A percentile compares a stretch with the other conserved stretches of the same genome.
These are phyloP conservation scores for Rhizopus microsporus DNA, from an alignment of 371 early-diverging fungal genomes.

Conservation along the genomic window DNA sequence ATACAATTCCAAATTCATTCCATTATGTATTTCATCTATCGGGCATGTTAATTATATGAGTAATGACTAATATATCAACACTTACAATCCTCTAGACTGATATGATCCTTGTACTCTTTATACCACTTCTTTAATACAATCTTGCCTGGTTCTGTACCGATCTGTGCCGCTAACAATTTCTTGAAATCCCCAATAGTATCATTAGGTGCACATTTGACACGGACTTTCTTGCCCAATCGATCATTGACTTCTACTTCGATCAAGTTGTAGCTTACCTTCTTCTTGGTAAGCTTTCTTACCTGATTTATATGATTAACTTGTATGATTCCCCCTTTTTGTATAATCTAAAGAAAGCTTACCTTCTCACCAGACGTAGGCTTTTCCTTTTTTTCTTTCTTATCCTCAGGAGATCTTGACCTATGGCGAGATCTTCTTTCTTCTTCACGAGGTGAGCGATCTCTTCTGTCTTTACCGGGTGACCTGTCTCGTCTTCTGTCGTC, in stretches of 20 bases:
- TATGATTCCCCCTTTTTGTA: neutral
- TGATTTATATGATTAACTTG: neutral
- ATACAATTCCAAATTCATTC: constrained; percentile 90
- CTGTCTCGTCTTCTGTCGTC: constrained; percentile 3
- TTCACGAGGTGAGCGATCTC: constrained; percentile 17
- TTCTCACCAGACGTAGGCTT: constrained; percentile 1
- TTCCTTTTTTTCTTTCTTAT: constrained; percentile 12
- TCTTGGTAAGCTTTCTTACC: constrained; percentile 22
- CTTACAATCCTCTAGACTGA: constrained; percentile 88
- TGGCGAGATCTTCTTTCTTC: constrained; percentile 15
- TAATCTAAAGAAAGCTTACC: constrained; percentile 1
- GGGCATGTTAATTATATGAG: neutral
- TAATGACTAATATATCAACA: constrained; percentile 9
- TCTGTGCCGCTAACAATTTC: constrained; percentile 89
- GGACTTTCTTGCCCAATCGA: constrained; percentile 91
- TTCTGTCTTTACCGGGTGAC: constrained; percentile 4
- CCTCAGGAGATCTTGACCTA: constrained; percentile 29
- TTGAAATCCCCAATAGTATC: constrained; percentile 93
- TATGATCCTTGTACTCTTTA: constrained; percentile 89
- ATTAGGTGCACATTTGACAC: constrained; percentile 83
- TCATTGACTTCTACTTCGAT: constrained; percentile 82
- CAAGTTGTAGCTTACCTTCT: constrained; percentile 38
- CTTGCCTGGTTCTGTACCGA: constrained; percentile 89
- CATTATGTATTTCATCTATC: constrained; percentile 88
- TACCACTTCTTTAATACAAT: constrained; percentile 95